These are phyloP conservation scores for Narthecium ossifragum DNA, from an alignment of 106 monocot genomes.

Conservation along the genomic window DNA sequence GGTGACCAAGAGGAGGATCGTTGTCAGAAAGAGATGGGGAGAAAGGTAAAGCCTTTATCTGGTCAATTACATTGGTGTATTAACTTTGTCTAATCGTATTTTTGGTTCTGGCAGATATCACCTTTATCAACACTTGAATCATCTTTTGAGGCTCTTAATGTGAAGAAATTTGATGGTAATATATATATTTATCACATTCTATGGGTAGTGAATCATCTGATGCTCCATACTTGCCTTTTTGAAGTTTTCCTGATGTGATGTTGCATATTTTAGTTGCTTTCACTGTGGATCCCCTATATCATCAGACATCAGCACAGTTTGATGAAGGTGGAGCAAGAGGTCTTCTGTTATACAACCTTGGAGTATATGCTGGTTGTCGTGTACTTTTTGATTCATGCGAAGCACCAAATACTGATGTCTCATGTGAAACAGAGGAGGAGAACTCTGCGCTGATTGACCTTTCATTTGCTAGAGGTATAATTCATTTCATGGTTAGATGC, in stretches of 20 bases:
- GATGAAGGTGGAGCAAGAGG: conserved; percentile 99
- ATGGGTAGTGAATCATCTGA: conserved; percentile 1
- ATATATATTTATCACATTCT: neutral
- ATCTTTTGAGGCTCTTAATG: conserved; percentile 92
- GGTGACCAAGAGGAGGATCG: conserved; percentile 17
- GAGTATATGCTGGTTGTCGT: conserved; percentile 78
- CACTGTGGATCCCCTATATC: conserved; percentile 95
- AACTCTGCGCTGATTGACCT: conserved; percentile 59
- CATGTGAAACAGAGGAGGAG: conserved; percentile 25
- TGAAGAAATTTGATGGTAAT: conserved; percentile 96
- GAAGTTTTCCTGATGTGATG: conserved; percentile 5
- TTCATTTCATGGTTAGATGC: too few species aligned
- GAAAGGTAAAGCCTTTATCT: conserved; percentile 36
- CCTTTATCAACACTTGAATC: conserved; percentile 88
- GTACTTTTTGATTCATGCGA: conserved; percentile 98
- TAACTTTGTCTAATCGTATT: neutral
- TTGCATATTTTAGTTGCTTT: conserved; percentile 64
- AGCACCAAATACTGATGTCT: conserved; percentile 51
- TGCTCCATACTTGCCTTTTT: neutral
- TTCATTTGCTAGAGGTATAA: conserved; percentile 79
- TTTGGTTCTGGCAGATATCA: conserved; percentile 54
- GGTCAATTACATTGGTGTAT: conserved; percentile 1
- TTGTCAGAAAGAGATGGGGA: conserved; percentile 42
- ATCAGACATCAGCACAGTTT: conserved; percentile 97
- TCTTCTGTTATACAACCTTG: conserved; percentile 85